phyloP scores from a whole-genome alignment of 1,284 basidiomycete genomes.

The Boletus subluridellus region DNA sequence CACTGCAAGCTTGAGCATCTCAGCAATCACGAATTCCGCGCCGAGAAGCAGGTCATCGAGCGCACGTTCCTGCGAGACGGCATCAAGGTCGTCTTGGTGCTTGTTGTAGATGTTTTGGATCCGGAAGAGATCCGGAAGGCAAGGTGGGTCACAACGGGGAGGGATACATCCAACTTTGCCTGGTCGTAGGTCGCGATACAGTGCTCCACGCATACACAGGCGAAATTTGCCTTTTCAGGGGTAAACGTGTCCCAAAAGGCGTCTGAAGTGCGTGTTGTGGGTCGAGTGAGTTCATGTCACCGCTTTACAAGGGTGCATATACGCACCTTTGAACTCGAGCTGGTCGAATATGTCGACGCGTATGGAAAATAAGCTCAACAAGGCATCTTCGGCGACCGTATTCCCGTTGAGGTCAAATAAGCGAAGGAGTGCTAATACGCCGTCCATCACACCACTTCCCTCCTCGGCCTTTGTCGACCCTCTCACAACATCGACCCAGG shows the following conservation, averaged over 20 bases:
- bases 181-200: conserved; percentile 67
- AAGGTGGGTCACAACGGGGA: conserved; percentile 86
- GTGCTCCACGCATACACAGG: conserved; percentile 84
- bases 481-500: conserved; percentile 72
- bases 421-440: no score
- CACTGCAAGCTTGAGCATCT: conserved; percentile 80
- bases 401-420: no score
- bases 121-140: conserved; percentile 64
- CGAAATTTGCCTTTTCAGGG: conserved; percentile 81
- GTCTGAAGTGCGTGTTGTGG: no score
- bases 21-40: conserved; percentile 71
- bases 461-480: conserved; percentile 35
- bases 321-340: no score
- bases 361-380: no score
- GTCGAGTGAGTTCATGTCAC: no score
- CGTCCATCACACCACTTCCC: no score
- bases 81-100: conserved; percentile 53
- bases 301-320: no score
- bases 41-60: conserved; percentile 34
- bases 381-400: no score
- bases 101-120: conserved; percentile 72
- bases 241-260: conserved; percentile 31
- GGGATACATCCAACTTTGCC: conserved; percentile 64
- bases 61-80: conserved; percentile 42
- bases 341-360: no score